Base-by-base conservation (phyloP, 768 basidiomycete genomes). In the Lactifluus echinatus region DNA sequence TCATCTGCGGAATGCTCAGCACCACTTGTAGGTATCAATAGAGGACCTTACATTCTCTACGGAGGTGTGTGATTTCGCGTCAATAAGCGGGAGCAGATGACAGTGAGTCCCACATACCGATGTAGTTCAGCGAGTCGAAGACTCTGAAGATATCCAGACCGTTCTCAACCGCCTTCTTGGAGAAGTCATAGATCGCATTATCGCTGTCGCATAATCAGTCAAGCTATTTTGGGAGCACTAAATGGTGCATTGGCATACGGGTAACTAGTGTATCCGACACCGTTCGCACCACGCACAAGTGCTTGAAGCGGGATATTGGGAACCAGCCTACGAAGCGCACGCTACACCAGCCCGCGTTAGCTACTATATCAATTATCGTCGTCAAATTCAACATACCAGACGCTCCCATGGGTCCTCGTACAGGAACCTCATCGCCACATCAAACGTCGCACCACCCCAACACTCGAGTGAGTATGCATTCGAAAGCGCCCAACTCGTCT, bases 341-440 rank as follows among this genome's bases (percentile, higher is more conserved):
- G 85, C 89, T 93, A 45, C 5, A 65, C 19, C 47, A 29, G 31
- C 40, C 15, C 51, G 33, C 53, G 67, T 50, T n/a, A 59, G 4
- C 40, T 31, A 31, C 31, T 31, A 24, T 26, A 23, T 8, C 23
- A 43, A 36, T 2, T 8, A 10, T 44, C 6, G 26, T 33, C 31
- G 26, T 47, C 23, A 11, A 36, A 17, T 19, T 21, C 52, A 21
- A 72, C 83, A 49, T 63, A 91, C 90, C 73, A 99, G 75, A 63
- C 96, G 85, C 70, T 98, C 96, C 96, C 96, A 99, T 64, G 96
- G 96, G 72, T 99, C 96, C 71, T 99, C 96, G 70, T 99, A 98
- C 70, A 99, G 73, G 86, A 99, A 98, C 45, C 95, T 87, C 93
- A 97, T 96, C 23, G 95, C 89, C 50, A 99, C 95, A 71, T 98